A percentile compares a stretch with the other conserved stretches of the same genome.
phyloP scores from a whole-genome alignment of 768 basidiomycete genomes.

The Mycena vulgaris region DNA sequence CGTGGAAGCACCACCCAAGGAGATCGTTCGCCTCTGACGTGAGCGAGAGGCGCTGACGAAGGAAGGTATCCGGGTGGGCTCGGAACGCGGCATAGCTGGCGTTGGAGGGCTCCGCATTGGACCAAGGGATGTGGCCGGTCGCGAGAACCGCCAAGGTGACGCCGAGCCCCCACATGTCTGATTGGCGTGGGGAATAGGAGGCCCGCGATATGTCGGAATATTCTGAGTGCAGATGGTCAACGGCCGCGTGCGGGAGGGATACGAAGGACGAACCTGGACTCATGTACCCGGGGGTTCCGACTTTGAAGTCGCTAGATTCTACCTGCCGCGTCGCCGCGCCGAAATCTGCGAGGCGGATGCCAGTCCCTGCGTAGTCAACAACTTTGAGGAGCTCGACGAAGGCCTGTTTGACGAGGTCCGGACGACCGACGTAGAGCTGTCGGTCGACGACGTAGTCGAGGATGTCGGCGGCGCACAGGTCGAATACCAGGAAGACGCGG shows the following conservation, averaged over 20 bases:
- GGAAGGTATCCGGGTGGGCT: background rate
- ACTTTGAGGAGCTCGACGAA: constrained; percentile 17
- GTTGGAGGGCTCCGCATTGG: background rate
- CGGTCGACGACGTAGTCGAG: background rate
- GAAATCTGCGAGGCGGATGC: constrained; percentile 11
- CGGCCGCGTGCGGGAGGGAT: background rate
- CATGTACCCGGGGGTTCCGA: background rate
- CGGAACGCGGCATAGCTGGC: constrained; percentile 7
- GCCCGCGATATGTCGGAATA: background rate
- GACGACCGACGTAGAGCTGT: background rate
- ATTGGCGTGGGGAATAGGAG: constrained; percentile 11
- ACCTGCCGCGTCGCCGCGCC: background rate
- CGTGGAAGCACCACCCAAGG: constrained; percentile 15
- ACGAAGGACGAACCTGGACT: constrained; percentile 18
- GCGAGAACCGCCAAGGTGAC: background rate
- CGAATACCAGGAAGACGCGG: background rate
- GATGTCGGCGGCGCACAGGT: background rate
- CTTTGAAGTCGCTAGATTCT: background rate
- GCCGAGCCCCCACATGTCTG: constrained; percentile 7
- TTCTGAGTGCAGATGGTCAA: background rate
- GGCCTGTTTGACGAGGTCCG: background rate
- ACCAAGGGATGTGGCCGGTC: constrained; percentile 5
- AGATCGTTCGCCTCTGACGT: constrained; percentile 9
- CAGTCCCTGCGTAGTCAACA: background rate
- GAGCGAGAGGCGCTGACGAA: background rate